Evolutionary conservation across 352 stramenopile species (phyloP), one percentile per base, ranked within the genome.

Genomic region (Phytophthora tentaculata): DNA sequence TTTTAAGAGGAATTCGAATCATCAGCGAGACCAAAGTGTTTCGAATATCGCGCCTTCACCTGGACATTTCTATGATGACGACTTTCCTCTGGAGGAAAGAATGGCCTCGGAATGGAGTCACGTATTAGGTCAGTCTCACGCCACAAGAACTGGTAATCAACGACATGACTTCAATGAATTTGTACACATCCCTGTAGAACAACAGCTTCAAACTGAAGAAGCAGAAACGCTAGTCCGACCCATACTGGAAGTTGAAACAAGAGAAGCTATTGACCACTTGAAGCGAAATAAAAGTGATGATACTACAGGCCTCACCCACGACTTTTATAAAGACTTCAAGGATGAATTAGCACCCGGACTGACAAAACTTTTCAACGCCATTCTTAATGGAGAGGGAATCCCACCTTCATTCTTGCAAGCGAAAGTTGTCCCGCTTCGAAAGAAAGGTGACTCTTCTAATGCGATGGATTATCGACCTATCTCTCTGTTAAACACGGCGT

Each of bases 381-480:
- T 66, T 1, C 22, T 52, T 5, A 14, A 59, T 2, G 48, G 59
- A 37, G 22, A 14, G 20, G 16, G 5, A 16, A 24, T 45, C 3
- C 39, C 39, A 39, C 0, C 8, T 20, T 54, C 39, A 5, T 59
- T 55, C 9, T 3, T 65, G 1, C 35, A 59, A 32, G 39, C 37
- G 13, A 28, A 12, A 2, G 28, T 48, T 12, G 19, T 66, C 2
- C 35, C 49, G 0, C 39, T 66, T 0, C 16, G 59, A 7, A 58
- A 69, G 12, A 69, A 63, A 26, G 61, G 61, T 6, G 35, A 62
- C 12, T 69, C 59, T 8, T 13, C 19, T 7, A 32, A 63, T 17
- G 61, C 53, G 1, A 69, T 63, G 45, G 53, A 63, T 10, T 69
- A 62, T 10, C 12, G 52, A 17, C 52, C 52, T 17, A 69, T 67